Percentiles rank a stretch among this genome's conserved stretches.
Conservation (phyloP, 305 asterid genomes). For the Fraxinus albicans region DNA sequence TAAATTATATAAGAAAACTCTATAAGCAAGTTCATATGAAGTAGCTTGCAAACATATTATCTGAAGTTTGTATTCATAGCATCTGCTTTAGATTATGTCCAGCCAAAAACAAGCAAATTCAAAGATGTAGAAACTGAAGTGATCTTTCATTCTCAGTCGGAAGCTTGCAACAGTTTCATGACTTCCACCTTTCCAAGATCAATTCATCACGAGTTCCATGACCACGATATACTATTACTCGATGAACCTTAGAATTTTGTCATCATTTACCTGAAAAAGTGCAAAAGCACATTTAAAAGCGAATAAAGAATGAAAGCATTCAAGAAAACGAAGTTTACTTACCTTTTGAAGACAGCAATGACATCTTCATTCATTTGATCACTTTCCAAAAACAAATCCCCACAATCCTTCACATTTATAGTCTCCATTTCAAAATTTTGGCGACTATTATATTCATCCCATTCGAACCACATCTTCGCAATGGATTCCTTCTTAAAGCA, state of each 20-base stretch:
- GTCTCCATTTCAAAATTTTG: constrained; percentile 66
- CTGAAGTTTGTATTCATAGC: background rate
- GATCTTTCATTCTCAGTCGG: background rate
- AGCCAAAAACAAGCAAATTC: background rate
- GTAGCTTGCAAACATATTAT: background rate
- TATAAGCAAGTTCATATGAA: background rate
- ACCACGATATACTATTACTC: background rate
- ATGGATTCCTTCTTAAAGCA: constrained; percentile 94
- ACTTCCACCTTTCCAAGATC: background rate
- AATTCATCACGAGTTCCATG: background rate
- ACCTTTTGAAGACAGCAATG: constrained; percentile 58
- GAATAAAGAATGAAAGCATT: background rate
- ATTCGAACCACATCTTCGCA: constrained; percentile 95
- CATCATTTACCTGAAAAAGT: constrained; percentile 30
- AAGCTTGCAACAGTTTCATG: background rate
- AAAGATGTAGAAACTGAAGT: background rate
- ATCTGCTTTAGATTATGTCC: background rate
- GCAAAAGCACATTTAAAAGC: constrained; percentile 2
- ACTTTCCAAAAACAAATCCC: constrained; percentile 68
- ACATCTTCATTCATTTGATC: constrained; percentile 64
- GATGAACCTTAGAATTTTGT: background rate
- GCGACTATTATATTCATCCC: constrained; percentile 67
- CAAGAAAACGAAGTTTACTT: constrained; percentile 4
- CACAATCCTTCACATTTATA: constrained; percentile 51
- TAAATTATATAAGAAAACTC: background rate